phyloP scores from a whole-genome alignment of 78 protist species.

The Chrysochromulina tobinii region DNA sequence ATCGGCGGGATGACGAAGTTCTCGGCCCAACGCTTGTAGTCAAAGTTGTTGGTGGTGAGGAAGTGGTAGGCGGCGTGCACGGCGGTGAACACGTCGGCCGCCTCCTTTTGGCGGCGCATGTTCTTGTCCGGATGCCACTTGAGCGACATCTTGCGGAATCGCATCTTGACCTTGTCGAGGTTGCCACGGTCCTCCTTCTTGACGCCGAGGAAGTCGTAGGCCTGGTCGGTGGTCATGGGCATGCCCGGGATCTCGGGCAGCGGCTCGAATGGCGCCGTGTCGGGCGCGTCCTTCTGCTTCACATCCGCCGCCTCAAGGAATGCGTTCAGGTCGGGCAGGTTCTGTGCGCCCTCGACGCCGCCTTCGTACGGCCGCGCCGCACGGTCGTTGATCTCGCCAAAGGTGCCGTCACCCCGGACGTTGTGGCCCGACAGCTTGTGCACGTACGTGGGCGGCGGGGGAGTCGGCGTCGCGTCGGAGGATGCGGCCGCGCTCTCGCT shows the following conservation, averaged over 20 bases:
- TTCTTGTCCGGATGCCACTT: slow-evolving; percentile 21
- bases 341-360: too few relatives aligned
- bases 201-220: not conserved
- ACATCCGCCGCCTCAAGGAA: too few relatives aligned
- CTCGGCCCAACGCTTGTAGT: slow-evolving; percentile 5
- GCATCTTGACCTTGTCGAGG: not conserved
- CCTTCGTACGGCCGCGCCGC: too few relatives aligned
- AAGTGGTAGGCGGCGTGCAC: not conserved
- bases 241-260: not conserved
- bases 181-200: not conserved
- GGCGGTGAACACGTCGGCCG: not conserved
- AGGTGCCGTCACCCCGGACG: too few relatives aligned
- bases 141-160: not conserved
- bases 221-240: not conserved
- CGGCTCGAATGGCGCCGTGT: too few relatives aligned
- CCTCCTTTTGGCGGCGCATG: not conserved
- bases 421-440: too few relatives aligned
- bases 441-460: too few relatives aligned
- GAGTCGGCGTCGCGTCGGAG: too few relatives aligned
- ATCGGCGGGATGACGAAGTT: slow-evolving; percentile 15
- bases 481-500: too few relatives aligned
- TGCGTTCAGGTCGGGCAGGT: too few relatives aligned
- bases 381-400: too few relatives aligned
- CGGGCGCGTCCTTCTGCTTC: too few relatives aligned
- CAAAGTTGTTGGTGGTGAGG: slow-evolving; percentile 2